A percentile compares a stretch with the other conserved stretches of the same genome.
phyloP scores from a whole-genome alignment of 2,329 filamentous ascomycete genomes.

The Fusarium ambrosium region DNA sequence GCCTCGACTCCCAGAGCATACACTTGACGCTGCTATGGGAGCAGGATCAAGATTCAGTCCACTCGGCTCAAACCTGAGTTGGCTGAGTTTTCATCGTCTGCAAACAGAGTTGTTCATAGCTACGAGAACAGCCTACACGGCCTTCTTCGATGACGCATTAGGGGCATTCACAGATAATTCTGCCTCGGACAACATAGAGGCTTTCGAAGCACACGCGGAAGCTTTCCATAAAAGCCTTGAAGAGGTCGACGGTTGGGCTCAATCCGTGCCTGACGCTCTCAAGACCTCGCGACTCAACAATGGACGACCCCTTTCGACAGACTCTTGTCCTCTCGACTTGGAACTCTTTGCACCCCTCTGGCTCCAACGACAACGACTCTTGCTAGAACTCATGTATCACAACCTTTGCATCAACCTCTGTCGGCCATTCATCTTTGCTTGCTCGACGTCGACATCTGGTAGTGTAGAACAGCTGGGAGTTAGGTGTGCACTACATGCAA shows the following conservation, averaged over 20 bases:
- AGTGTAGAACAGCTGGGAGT: not conserved
- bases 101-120: not conserved
- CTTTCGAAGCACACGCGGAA: not conserved
- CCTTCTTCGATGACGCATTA: not conserved
- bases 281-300: not conserved
- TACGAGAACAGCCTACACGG: not conserved
- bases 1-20: not conserved
- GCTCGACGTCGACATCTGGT: not conserved
- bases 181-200: not conserved
- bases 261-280: not conserved
- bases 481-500: not conserved
- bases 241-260: not conserved
- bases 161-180: not conserved
- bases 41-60: not conserved
- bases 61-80: not conserved
- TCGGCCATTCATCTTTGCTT: not conserved
- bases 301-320: not conserved
- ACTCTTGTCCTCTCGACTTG: not conserved
- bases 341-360: not conserved
- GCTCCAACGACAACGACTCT: not conserved
- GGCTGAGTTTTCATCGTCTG: not conserved
- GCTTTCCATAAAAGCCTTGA: not conserved
- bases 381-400: not conserved
- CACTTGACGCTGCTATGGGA: not conserved
- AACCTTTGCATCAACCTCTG: not conserved